phyloP scores from a whole-genome alignment of 805 yeast species.

The Sugiyamaella valdiviana region DNA sequence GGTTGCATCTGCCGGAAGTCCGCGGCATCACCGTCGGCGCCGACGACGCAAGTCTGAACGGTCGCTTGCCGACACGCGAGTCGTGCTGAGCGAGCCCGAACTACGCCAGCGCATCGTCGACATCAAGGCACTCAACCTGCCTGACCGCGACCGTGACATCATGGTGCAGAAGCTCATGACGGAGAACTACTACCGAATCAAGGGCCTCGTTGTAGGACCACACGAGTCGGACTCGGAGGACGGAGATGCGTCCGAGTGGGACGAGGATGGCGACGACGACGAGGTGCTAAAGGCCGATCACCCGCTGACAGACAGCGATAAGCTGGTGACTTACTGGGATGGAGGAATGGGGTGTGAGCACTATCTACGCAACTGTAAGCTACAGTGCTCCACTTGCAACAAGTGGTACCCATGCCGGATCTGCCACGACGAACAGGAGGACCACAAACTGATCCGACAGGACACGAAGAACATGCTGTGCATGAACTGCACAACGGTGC shows the following conservation, averaged over 20 bases:
- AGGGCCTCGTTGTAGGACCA: conserved; percentile 8
- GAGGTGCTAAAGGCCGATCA: conserved; percentile 18
- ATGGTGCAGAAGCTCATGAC: conserved; percentile 35
- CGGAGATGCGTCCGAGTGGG: conserved; percentile 8
- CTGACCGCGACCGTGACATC: conserved; percentile 32
- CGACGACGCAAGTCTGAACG: background rate
- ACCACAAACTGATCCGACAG: conserved; percentile 54
- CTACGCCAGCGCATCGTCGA: conserved; percentile 29
- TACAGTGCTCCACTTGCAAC: conserved; percentile 70
- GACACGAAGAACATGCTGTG: conserved; percentile 68
- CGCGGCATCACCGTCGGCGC: conserved; percentile 1
- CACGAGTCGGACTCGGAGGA: conserved; percentile 9
- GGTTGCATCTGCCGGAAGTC: background rate
- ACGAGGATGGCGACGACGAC: conserved; percentile 16
- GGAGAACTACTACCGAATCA: conserved; percentile 25
- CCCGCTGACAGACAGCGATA: conserved; percentile 40
- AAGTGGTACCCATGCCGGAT: conserved; percentile 77
- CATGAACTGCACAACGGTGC: conserved; percentile 72
- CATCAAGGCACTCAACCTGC: conserved; percentile 25
- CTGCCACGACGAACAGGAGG: conserved; percentile 67
- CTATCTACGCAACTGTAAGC: conserved; percentile 75
- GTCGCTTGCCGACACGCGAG: conserved; percentile 1
- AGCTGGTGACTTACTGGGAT: conserved; percentile 46
- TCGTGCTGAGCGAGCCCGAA: conserved; percentile 12
- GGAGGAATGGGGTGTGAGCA: conserved; percentile 68